Base-by-base conservation (phyloP, 2,329 filamentous ascomycete genomes). In the Botrytis aclada region DNA sequence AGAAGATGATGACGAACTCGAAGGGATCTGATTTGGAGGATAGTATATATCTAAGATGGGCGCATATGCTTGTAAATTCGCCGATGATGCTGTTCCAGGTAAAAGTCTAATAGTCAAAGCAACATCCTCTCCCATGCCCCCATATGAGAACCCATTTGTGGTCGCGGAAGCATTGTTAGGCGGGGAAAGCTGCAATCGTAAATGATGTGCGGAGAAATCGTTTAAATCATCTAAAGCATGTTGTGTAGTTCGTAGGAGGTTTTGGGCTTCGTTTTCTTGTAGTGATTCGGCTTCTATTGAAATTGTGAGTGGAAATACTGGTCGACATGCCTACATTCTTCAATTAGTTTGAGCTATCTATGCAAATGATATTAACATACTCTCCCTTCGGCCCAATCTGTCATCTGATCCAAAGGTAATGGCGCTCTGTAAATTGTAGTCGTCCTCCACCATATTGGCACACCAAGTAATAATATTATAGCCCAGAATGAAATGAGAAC, bases 381-480 rank as follows among this genome's bases (percentile, higher is more conserved):
- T 87, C 92, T 93, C 76, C 94, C 94, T 79, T 97, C 93, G 16
- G 94, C 93, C 95, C 96, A 98, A 75, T 92, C 88, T 77, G 92
- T 88, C 96, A 99, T 99, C 71, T 90, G 88, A 80, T 92, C 88
- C 77, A 98, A 82, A 8, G 96, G 96, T 77, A 99, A 84, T 62
- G 90, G 87, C 20, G 95, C 95, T 72, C 96, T 89, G 82, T 97
- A 95, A 72, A 98, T 97, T 0, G 93, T 92, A 6, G 96, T 99
- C 0, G 96, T 98, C 82, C 90, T 90, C 90, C 94, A 97, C 96
- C 96, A 99, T 88, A 97, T 91, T 73, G 96, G 96, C 76, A 99
- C 82, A 4, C 96, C 96, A 9, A 99, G 84, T 43, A 92, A 87
- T 10, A 97, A 81, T 10, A 97, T 93, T 54, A 98, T 89, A 8